These are phyloP conservation scores for Hirsutella rhossiliensis DNA, from an alignment of 2,329 filamentous ascomycete species.

Conservation along the genomic window DNA sequence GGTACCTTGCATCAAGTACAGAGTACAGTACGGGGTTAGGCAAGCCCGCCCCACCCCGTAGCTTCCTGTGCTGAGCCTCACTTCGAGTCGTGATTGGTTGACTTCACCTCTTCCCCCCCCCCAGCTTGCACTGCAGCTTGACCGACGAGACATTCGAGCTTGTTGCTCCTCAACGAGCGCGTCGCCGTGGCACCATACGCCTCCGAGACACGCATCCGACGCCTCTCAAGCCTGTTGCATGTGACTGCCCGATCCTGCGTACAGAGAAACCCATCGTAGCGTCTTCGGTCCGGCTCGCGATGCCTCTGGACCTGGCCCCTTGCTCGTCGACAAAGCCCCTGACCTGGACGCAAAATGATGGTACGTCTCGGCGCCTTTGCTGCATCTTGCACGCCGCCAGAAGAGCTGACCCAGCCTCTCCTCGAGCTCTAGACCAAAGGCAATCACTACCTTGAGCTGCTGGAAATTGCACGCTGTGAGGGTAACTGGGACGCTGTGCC, in stretches of 20 bases:
- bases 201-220: neutral
- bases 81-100: constrained; percentile 13
- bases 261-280: too few species aligned
- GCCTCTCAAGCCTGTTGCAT: too few species aligned
- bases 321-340: constrained; percentile 9
- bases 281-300: constrained; percentile 1
- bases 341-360: constrained; percentile 22
- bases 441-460: constrained; percentile 64
- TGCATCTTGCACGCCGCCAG: constrained; percentile 7
- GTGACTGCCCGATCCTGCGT: too few species aligned
- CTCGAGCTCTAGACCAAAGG: constrained; percentile 51
- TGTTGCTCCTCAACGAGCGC: neutral
- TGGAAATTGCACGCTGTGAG: constrained; percentile 80
- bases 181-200: neutral
- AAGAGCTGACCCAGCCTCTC: constrained; percentile 3
- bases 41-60: constrained; percentile 1
- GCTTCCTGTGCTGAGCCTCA: constrained; percentile 5
- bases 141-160: neutral
- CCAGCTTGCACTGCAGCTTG: neutral
- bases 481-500: constrained; percentile 78
- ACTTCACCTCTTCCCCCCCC: neutral
- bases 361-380: constrained; percentile 13
- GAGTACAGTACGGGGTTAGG: too few species aligned
- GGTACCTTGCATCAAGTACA: too few species aligned
- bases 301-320: constrained; percentile 10